These are phyloP conservation scores for Neurospora hispaniola DNA, from an alignment of 495 filamentous ascomycete species.

Conservation along the genomic window DNA sequence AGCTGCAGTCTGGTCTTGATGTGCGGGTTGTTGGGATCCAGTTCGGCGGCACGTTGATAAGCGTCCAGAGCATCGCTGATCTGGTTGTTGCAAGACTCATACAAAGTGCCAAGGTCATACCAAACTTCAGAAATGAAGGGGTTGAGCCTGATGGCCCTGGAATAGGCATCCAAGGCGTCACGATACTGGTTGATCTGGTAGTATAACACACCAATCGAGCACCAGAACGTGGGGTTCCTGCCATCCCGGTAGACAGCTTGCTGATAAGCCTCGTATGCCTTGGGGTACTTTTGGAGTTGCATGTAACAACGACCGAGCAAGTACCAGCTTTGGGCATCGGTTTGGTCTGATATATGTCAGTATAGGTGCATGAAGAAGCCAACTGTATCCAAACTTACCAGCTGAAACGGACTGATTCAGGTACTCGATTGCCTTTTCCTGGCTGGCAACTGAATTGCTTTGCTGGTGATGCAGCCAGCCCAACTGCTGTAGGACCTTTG, in stretches of 20 bases:
- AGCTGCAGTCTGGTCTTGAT: conserved; percentile 92
- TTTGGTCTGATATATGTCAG: conserved; percentile 55
- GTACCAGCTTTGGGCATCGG: conserved; percentile 97
- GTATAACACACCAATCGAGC: conserved; percentile 97
- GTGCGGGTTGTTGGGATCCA: conserved; percentile 86
- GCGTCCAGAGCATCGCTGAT: conserved; percentile 93
- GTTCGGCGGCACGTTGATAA: conserved; percentile 86
- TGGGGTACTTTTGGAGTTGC: conserved; percentile 98
- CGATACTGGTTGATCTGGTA: conserved; percentile 99
- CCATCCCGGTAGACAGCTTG: conserved; percentile 98
- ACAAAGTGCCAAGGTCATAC: conserved; percentile 97
- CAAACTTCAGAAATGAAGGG: conserved; percentile 99
- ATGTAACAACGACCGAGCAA: conserved; percentile 97
- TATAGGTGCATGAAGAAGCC: conserved; percentile 1
- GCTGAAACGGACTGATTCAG: conserved; percentile 93
- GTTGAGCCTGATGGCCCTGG: conserved; percentile 92
- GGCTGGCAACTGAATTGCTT: conserved; percentile 75
- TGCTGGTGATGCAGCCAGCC: conserved; percentile 98
- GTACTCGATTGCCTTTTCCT: conserved; percentile 94
- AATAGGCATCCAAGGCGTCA: conserved; percentile 97
- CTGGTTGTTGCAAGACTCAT: conserved; percentile 98
- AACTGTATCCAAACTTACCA: conserved; percentile 46
- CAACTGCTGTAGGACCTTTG: conserved; percentile 95
- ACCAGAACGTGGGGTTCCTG: conserved; percentile 98
- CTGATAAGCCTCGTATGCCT: conserved; percentile 98